phyloP scores from a whole-genome alignment of 139 green algal genomes.

The Pleodorina starrii region DNA sequence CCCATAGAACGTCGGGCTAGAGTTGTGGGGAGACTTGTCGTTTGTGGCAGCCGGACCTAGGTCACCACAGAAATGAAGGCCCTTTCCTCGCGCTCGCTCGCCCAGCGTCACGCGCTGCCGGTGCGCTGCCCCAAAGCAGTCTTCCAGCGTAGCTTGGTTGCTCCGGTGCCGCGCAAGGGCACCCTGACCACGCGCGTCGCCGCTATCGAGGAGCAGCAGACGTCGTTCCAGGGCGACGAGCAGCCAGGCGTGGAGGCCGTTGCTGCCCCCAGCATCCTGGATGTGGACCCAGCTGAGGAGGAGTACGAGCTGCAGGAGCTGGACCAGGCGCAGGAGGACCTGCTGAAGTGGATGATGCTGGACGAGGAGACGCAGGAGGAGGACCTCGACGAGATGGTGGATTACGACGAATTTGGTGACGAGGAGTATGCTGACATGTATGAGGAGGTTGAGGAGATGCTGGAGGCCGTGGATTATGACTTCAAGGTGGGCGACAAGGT shows the following conservation, averaged over 20 bases:
- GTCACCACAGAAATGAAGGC: slow-evolving; percentile 43
- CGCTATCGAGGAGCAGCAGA: slow-evolving; percentile 63
- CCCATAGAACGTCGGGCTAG: background rate
- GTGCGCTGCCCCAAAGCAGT: background rate
- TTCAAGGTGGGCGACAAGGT: slow-evolving; percentile 81
- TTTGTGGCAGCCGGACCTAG: slow-evolving; percentile 27
- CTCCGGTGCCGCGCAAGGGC: slow-evolving; percentile 6
- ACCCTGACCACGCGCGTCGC: slow-evolving; percentile 52
- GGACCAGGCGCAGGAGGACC: slow-evolving; percentile 67
- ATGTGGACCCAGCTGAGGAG: slow-evolving; percentile 40
- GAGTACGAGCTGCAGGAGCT: slow-evolving; percentile 66
- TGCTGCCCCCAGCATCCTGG: background rate
- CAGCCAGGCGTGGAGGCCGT: slow-evolving; percentile 27
- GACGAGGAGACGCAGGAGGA: slow-evolving; percentile 59
- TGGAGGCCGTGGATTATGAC: slow-evolving; percentile 65
- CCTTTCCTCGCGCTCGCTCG: slow-evolving; percentile 17
- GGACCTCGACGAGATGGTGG: slow-evolving; percentile 72
- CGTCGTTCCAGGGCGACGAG: slow-evolving; percentile 52
- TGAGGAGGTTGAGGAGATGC: slow-evolving; percentile 70
- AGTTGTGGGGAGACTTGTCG: background rate
- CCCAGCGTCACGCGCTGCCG: slow-evolving; percentile 13
- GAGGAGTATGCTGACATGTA: slow-evolving; percentile 64
- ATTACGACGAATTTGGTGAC: slow-evolving; percentile 70
- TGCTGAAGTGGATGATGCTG: slow-evolving; percentile 72
- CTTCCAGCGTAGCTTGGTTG: slow-evolving; percentile 27